Evolutionary conservation across 2,329 filamentous ascomycete species (phyloP).

Genomic region (Sclerotiophoma versabilis): DNA sequence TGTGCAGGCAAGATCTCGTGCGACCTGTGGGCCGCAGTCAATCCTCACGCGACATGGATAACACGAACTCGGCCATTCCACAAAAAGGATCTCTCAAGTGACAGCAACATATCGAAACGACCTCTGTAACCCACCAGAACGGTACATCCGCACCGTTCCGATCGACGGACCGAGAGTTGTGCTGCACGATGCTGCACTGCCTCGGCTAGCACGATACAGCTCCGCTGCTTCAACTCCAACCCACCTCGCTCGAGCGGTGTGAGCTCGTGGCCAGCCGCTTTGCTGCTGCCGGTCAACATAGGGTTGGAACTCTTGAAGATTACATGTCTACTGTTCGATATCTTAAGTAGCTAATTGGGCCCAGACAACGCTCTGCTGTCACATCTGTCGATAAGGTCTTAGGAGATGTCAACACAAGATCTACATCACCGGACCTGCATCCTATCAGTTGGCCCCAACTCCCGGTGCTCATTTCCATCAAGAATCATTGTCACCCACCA

Average conservation of each 20-base stretch:
- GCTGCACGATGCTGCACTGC: constrained; percentile 8
- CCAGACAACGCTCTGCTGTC: no score
- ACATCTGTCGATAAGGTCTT: no score
- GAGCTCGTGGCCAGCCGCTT: no score
- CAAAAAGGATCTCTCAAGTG: neutral
- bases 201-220: neutral
- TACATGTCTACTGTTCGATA: no score
- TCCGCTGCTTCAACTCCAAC: neutral
- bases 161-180: neutral
- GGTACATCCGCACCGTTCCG: neutral
- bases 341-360: no score
- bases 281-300: no score
- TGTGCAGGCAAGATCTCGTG: neutral
- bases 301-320: no score
- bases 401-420: no score
- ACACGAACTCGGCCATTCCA: neutral
- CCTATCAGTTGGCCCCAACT: neutral
- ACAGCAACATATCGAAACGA: neutral
- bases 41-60: neutral
- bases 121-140: neutral
- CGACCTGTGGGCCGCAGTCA: neutral
- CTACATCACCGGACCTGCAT: neutral
- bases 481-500: neutral
- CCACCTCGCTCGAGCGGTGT: neutral
- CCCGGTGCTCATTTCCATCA: neutral